Evolutionary conservation across 306 rosid genomes (phyloP).

Genomic region (Sechiopsis laciniata): DNA sequence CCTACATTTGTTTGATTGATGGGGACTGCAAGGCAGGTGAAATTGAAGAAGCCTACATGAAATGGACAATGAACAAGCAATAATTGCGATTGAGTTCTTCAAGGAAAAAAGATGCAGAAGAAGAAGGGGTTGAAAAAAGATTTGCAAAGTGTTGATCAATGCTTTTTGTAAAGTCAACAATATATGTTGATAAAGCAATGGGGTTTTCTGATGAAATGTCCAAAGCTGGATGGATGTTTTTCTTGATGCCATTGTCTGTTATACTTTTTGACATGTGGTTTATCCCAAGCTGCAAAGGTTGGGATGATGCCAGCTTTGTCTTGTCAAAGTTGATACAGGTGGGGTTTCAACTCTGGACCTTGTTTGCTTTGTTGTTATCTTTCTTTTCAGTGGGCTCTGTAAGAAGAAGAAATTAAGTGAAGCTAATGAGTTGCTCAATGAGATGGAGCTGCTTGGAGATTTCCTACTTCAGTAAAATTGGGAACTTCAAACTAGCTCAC

Average conservation of each 20-base stretch:
- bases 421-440: slow-evolving; percentile 47
- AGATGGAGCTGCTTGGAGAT: slow-evolving; percentile 54
- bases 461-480: slow-evolving; percentile 49
- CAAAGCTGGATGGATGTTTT: slow-evolving; percentile 36
- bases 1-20: slow-evolving; percentile 42
- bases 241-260: slow-evolving; percentile 55
- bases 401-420: slow-evolving; percentile 23
- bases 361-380: slow-evolving; percentile 51
- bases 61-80: slow-evolving; percentile 47
- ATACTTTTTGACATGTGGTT: slow-evolving; percentile 55
- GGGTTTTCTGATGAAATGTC: slow-evolving; percentile 53
- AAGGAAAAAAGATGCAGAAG: slow-evolving; percentile 33
- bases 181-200: slow-evolving; percentile 50
- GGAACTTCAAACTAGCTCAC: slow-evolving; percentile 40
- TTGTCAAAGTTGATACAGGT: slow-evolving; percentile 57
- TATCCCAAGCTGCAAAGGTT: slow-evolving; percentile 64
- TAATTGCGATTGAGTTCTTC: slow-evolving; percentile 49
- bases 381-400: slow-evolving; percentile 50
- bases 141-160: slow-evolving; percentile 44
- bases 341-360: slow-evolving; percentile 51
- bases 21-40: slow-evolving; percentile 60
- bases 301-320: slow-evolving; percentile 56
- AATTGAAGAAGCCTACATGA: slow-evolving; percentile 41
- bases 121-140: slow-evolving; percentile 48
- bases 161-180: slow-evolving; percentile 62